phyloP scores from a whole-genome alignment of 139 green algal genomes.

The Chlamydomonas incerta region DNA sequence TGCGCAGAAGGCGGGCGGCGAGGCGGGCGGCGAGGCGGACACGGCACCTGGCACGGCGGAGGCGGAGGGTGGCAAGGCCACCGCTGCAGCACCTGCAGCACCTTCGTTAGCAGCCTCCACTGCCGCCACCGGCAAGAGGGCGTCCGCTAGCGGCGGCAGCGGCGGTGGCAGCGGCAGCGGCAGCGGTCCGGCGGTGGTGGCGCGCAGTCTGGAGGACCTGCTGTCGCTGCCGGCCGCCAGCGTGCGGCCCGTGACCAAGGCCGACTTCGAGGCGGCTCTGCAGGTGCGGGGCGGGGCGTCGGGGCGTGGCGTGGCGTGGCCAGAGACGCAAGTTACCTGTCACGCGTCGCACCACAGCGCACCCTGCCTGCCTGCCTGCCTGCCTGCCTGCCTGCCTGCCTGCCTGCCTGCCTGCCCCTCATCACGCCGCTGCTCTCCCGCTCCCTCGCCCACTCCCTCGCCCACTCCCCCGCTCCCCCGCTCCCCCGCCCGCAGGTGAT shows the following conservation, averaged over 20 bases:
- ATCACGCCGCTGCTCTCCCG: too few relatives aligned
- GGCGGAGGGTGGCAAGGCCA: neutral
- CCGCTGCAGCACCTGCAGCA: neutral
- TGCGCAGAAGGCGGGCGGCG: too few relatives aligned
- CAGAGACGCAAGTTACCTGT: too few relatives aligned
- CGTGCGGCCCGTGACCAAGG: slow-evolving; percentile 6
- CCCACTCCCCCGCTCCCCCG: too few relatives aligned
- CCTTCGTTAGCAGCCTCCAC: too few relatives aligned
- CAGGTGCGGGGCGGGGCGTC: neutral
- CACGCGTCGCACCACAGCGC: too few relatives aligned
- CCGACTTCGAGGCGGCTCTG: slow-evolving; percentile 51
- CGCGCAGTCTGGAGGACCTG: neutral
- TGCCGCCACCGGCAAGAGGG: neutral
- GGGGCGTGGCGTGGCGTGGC: neutral
- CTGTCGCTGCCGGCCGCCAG: neutral
- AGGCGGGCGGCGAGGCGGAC: too few relatives aligned
- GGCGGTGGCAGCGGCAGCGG: neutral
- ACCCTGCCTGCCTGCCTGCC: too few relatives aligned
- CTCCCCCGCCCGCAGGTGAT: slow-evolving; percentile 8
- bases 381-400: neutral
- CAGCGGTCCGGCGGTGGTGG: neutral
- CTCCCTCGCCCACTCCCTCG: too few relatives aligned
- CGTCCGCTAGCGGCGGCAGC: neutral
- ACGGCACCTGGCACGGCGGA: neutral
- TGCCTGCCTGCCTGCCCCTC: too few relatives aligned